Percentiles rank a stretch among this genome's conserved stretches.
Evolutionary conservation across 371 early-diverging fungal species (phyloP).

Genomic region (Homolaphlyctis polyrhiza): DNA sequence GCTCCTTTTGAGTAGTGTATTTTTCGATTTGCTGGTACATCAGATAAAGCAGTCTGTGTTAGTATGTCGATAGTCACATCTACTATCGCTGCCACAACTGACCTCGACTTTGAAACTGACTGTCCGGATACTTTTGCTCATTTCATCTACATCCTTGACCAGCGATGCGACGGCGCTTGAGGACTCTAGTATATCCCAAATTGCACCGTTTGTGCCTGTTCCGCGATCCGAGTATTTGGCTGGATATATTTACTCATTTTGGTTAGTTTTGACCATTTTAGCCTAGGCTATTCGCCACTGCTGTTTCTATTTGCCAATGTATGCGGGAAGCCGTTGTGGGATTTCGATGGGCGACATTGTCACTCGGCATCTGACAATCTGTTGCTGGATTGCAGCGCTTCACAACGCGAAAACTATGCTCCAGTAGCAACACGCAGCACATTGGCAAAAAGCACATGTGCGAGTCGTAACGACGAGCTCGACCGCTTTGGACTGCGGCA

Average conservation of each 20-base stretch:
- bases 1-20: slow-evolving; percentile 4
- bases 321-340: too few relatives aligned
- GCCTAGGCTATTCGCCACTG: too few relatives aligned
- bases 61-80: slow-evolving; percentile 14
- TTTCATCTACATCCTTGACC: background rate
- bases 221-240: background rate
- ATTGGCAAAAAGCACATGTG: too few relatives aligned
- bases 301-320: too few relatives aligned
- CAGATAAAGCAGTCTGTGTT: background rate
- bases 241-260: background rate
- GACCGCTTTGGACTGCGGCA: too few relatives aligned
- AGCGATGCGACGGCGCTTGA: background rate
- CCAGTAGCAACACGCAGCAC: too few relatives aligned
- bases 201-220: background rate
- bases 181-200: background rate
- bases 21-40: slow-evolving; percentile 12
- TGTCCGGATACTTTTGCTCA: background rate
- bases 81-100: background rate
- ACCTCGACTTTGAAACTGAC: slow-evolving; percentile 8
- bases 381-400: too few relatives aligned
- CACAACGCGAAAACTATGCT: too few relatives aligned
- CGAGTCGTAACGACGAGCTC: too few relatives aligned
- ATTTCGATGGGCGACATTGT: too few relatives aligned
- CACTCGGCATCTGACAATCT: too few relatives aligned
- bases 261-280: too few relatives aligned